Conservation (phyloP, 805 yeast genomes). For the Saccharomycopsis guyanensis region DNA sequence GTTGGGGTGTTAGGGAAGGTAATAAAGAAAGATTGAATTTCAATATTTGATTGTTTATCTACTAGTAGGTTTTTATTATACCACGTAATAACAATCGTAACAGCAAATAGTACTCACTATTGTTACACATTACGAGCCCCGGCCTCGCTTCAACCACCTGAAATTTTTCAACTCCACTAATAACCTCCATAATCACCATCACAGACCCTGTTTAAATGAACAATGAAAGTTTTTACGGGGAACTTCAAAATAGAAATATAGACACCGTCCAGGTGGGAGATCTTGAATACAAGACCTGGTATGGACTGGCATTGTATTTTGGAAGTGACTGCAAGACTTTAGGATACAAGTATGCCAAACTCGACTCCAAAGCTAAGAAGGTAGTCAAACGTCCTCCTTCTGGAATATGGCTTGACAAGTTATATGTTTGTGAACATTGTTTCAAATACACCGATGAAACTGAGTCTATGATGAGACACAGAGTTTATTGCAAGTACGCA, state of each 20-base stretch:
- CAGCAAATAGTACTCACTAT: no score
- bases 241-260: constrained; percentile 56
- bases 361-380: constrained; percentile 15
- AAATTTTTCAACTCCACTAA: no score
- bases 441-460: constrained; percentile 63
- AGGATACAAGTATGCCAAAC: constrained; percentile 34
- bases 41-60: no score
- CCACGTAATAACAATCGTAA: no score
- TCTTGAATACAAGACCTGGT: constrained; percentile 73
- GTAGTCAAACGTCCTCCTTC: constrained; percentile 20
- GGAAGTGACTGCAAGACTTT: constrained; percentile 37
- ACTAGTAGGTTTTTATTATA: no score
- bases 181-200: no score
- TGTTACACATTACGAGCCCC: no score
- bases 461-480: constrained; percentile 44
- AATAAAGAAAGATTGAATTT: no score
- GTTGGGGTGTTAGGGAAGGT: no score
- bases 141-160: no score
- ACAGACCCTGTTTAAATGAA: no score
- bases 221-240: constrained; percentile 47
- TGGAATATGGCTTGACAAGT: constrained; percentile 47
- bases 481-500: constrained; percentile 36
- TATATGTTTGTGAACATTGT: constrained; percentile 74
- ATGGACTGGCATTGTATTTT: constrained; percentile 77
- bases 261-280: constrained; percentile 59